Conservation (phyloP, 2,329 filamentous ascomycete species). For the Pestalotiopsis sp. region DNA sequence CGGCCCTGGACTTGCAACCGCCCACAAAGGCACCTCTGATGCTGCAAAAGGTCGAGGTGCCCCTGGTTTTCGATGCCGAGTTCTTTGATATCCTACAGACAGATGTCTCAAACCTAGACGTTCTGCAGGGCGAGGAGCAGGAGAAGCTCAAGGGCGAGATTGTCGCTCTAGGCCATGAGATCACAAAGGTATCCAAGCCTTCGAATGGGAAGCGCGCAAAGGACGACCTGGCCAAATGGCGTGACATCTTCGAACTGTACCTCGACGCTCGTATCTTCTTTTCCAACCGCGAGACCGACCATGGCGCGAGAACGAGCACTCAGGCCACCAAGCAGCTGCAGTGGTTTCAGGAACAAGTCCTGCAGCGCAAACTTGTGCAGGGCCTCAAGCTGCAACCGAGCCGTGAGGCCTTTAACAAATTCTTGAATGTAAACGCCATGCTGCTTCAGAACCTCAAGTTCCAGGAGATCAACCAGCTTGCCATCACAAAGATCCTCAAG, state of each 20-base stretch:
- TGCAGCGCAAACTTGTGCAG: constrained; percentile 58
- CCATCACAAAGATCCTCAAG: constrained; percentile 83
- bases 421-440: constrained; percentile 72
- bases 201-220: constrained; percentile 60
- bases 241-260: constrained; percentile 81
- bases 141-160: constrained; percentile 66
- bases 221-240: constrained; percentile 73
- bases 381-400: constrained; percentile 70
- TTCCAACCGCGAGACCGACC: constrained; percentile 72
- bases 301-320: constrained; percentile 66
- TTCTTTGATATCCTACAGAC: constrained; percentile 78
- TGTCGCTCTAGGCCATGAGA: constrained; percentile 61
- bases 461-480: constrained; percentile 79
- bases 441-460: constrained; percentile 83
- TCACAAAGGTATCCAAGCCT: constrained; percentile 67
- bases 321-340: constrained; percentile 69
- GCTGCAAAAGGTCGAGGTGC: constrained; percentile 65
- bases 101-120: constrained; percentile 71
- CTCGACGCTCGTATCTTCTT: constrained; percentile 82
- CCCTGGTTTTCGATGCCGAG: constrained; percentile 74
- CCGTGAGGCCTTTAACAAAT: constrained; percentile 64
- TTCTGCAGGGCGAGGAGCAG: constrained; percentile 68
- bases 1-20: background rate
- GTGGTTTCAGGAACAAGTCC: constrained; percentile 72
- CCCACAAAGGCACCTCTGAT: background rate